Evolutionary conservation across 805 yeast genomes (phyloP).

Genomic region (Hanseniaspora occidentalis): DNA sequence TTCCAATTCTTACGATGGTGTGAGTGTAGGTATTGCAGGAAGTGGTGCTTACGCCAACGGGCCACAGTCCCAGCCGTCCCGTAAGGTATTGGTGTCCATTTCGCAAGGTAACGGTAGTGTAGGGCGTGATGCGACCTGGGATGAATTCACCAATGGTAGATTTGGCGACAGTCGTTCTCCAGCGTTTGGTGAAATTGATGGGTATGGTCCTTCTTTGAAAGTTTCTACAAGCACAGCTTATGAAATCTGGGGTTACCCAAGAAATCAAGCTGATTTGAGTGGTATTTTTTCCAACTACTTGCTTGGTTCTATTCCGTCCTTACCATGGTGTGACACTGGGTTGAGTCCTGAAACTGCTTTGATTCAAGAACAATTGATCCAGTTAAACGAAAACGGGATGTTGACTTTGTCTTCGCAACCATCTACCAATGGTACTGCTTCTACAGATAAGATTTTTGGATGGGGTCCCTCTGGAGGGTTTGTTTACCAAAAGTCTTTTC

Average conservation of each 20-base stretch:
- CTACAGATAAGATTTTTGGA: slow-evolving; percentile 82
- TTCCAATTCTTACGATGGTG: slow-evolving; percentile 20
- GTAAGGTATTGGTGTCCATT: slow-evolving; percentile 56
- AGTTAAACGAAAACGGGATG: slow-evolving; percentile 58
- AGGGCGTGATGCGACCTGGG: slow-evolving; percentile 93
- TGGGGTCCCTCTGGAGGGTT: slow-evolving; percentile 94
- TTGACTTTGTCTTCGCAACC: slow-evolving; percentile 96
- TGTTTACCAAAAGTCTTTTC: slow-evolving; percentile 86
- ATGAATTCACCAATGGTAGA: slow-evolving; percentile 92
- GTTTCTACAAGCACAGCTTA: slow-evolving; percentile 55
- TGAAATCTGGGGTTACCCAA: slow-evolving; percentile 74
- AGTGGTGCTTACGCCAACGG: slow-evolving; percentile 14
- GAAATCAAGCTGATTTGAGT: slow-evolving; percentile 43
- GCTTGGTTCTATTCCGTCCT: slow-evolving; percentile 56
- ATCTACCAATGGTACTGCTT: slow-evolving; percentile 65
- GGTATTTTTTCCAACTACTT: slow-evolving; percentile 59
- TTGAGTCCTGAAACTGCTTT: slow-evolving; percentile 81
- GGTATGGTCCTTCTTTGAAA: slow-evolving; percentile 87
- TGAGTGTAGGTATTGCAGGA: slow-evolving; percentile 19
- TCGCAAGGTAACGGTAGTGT: slow-evolving; percentile 74
- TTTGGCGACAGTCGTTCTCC: slow-evolving; percentile 93
- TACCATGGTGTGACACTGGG: slow-evolving; percentile 85
- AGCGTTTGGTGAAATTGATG: slow-evolving; percentile 96
- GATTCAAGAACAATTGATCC: slow-evolving; percentile 82
- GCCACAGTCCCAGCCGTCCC: slow-evolving; percentile 27